Evolutionary conservation across 1,139 yeast genomes (phyloP).

Genomic region (Scheffersomyces parashehatae): DNA sequence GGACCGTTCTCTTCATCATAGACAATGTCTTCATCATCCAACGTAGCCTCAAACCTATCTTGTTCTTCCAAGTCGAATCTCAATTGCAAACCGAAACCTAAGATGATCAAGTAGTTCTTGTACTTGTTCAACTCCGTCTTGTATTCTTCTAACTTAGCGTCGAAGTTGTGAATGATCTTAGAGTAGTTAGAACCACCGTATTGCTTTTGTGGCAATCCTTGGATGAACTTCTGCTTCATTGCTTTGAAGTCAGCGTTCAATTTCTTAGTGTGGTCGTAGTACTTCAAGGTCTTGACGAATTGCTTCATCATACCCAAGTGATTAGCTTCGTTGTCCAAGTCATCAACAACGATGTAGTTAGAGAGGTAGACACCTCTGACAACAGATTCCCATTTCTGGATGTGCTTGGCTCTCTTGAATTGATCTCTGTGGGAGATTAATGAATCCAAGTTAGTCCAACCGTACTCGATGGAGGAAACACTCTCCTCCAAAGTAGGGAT

Average conservation of each 20-base stretch:
- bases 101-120: constrained; percentile 45
- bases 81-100: constrained; percentile 51
- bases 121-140: constrained; percentile 47
- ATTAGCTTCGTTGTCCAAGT: constrained; percentile 22
- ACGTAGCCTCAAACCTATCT: constrained; percentile 16
- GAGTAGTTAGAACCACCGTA: constrained; percentile 37
- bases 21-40: constrained; percentile 4
- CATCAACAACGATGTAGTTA: constrained; percentile 28
- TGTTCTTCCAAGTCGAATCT: constrained; percentile 45
- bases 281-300: constrained; percentile 44
- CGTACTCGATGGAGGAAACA: constrained; percentile 76
- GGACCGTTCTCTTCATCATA: constrained; percentile 4
- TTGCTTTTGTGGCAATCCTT: constrained; percentile 27
- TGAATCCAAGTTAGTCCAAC: constrained; percentile 64
- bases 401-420: constrained; percentile 37
- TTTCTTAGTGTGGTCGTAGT: constrained; percentile 43
- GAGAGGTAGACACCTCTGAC: constrained; percentile 47
- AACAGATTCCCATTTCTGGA: constrained; percentile 44
- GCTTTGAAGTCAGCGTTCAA: constrained; percentile 37
- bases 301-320: constrained; percentile 51
- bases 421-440: constrained; percentile 28
- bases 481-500: constrained; percentile 66
- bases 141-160: constrained; percentile 41
- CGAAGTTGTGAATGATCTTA: constrained; percentile 38
- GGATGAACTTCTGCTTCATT: constrained; percentile 31